phyloP scores from a whole-genome alignment of 1,139 yeast genomes.

The Nakaseomyces uthaithaninus region DNA sequence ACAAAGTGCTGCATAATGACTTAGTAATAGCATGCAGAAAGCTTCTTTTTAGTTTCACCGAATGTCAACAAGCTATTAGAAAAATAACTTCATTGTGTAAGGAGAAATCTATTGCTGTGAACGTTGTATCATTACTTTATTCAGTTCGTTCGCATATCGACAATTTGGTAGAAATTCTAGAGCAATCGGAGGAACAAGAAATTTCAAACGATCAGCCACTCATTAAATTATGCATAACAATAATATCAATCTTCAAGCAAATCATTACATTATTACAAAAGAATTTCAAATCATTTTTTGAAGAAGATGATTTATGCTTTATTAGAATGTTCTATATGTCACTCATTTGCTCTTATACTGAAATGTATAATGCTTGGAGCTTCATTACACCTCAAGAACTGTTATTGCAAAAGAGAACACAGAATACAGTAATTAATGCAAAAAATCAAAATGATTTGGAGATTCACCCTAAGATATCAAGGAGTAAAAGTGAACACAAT shows the following conservation, averaged over 20 bases:
- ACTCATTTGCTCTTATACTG: slow-evolving; percentile 65
- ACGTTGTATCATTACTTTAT: slow-evolving; percentile 48
- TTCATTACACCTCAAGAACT: slow-evolving; percentile 38
- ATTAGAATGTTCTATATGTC: slow-evolving; percentile 67
- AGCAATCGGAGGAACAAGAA: slow-evolving; percentile 42
- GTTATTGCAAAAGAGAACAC: neutral
- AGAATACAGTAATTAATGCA: neutral
- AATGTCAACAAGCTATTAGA: slow-evolving; percentile 60
- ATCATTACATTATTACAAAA: slow-evolving; percentile 44
- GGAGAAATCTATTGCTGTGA: slow-evolving; percentile 53
- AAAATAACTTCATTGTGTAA: slow-evolving; percentile 60
- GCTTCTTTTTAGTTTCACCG: slow-evolving; percentile 53
- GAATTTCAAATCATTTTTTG: slow-evolving; percentile 42
- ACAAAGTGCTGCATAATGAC: slow-evolving; percentile 29
- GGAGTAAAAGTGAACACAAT: slow-evolving; percentile 1
- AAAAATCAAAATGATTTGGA: slow-evolving; percentile 8
- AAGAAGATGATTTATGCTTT: slow-evolving; percentile 57
- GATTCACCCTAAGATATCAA: slow-evolving; percentile 2
- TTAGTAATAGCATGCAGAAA: slow-evolving; percentile 49
- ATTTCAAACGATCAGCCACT: slow-evolving; percentile 32
- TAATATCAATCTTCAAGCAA: slow-evolving; percentile 40
- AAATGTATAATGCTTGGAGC: slow-evolving; percentile 64
- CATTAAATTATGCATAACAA: slow-evolving; percentile 34
- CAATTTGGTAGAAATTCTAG: slow-evolving; percentile 49
- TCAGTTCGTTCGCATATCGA: slow-evolving; percentile 54